Evolutionary conservation across 192 early-diverging fungal genomes (phyloP), one percentile per base, ranked within the genome.

Genomic region (Phycomyces nitens): DNA sequence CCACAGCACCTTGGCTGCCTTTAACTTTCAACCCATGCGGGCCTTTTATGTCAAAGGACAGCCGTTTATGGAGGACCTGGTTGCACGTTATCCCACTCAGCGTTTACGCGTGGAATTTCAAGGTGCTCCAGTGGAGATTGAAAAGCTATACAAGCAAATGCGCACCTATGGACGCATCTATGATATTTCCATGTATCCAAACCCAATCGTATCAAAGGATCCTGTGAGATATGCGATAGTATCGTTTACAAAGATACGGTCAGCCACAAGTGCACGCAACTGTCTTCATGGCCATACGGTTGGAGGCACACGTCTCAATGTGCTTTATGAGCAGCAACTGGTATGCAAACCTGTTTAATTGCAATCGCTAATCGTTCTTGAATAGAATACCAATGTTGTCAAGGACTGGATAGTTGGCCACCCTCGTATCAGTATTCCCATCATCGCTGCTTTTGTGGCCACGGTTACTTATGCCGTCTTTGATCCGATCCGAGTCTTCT

Each of bases 401-500:
- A 79, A 82, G 57, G 77, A 84, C 44, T 91, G 87, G 84, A 51
- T 89, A 18, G 79, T 82, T 50, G 79, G 80, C n/a, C 95, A 95
- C 72, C 86, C 92, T 26, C 78, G 92, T 26, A 78, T 89, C 21
- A 80, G 82, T 16, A 78, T 95, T 11, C 93, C 93, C 21, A 55
- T 97, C 20, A 76, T 90, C 3, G 85, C 93, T 4, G 94, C 82
- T 14, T 51, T 89, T 26, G 75, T 92, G 16, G 92, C 93, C 0
- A 87, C 81, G 11, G 69, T 94, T 15, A 85, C 89, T 6, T 94
- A 94, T 73, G 82, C 87, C 18, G 75, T 94, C 20, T 98, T 98
- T 74, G 96, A 96, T 63, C 94, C 96, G 3, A 80, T 95, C 53
- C 89, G 96, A 20, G 80, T 90, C 52, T 97, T 95, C 71, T 93